phyloP scores from a whole-genome alignment of 2,329 filamentous ascomycete species.

The Microsporum canis region DNA sequence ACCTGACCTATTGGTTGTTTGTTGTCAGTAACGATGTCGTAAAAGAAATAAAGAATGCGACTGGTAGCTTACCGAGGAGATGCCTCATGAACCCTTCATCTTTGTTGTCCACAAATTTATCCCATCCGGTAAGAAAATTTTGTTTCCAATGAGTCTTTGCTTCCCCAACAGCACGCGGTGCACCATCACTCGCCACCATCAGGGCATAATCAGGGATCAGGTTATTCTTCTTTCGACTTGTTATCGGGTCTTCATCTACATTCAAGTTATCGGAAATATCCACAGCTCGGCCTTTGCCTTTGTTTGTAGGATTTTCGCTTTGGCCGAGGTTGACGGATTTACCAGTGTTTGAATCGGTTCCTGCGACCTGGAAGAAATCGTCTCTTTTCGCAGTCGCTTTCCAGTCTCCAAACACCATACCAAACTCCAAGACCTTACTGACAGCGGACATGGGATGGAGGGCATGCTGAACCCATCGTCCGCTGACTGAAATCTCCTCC shows the following conservation, averaged over 20 bases:
- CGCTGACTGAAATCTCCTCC: conserved; percentile 8
- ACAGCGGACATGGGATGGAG: conserved; percentile 10
- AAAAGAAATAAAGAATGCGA: neutral
- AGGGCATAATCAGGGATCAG: conserved; percentile 9
- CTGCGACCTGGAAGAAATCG: neutral
- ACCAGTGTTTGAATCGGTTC: neutral
- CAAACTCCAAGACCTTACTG: conserved; percentile 1
- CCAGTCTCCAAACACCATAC: conserved; percentile 10
- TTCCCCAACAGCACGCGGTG: conserved; percentile 5
- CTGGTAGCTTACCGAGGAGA: neutral
- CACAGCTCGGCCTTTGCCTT: neutral
- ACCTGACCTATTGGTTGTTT: conserved; percentile 8
- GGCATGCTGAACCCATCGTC: conserved; percentile 8
- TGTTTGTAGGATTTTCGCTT: neutral
- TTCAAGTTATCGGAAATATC: neutral
- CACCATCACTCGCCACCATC: neutral
- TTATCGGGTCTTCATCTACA: neutral
- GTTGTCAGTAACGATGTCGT: neutral
- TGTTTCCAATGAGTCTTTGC: conserved; percentile 11
- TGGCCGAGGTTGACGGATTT: neutral
- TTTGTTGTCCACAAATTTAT: neutral
- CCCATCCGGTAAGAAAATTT: neutral
- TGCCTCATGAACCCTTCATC: neutral
- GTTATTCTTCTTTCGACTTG: neutral
- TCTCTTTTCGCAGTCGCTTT: conserved; percentile 8